These are phyloP conservation scores for Paratrypanosoma confusum DNA, from an alignment of 208 protist species.

Conservation along the genomic window DNA sequence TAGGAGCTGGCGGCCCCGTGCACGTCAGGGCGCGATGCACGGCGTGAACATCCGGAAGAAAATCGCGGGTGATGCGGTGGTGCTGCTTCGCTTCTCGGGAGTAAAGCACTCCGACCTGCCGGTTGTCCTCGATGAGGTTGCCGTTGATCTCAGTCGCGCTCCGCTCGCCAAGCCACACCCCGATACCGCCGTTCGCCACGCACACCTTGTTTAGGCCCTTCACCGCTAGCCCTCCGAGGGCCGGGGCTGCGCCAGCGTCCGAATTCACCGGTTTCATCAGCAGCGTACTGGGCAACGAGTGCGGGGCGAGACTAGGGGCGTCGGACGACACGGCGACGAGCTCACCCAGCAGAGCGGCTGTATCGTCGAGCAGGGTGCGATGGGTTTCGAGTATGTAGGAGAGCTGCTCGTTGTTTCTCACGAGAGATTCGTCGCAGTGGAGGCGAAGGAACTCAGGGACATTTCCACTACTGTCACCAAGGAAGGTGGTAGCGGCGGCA, in stretches of 20 bases:
- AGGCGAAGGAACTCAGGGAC: background rate
- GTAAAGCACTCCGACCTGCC: conserved; percentile 48
- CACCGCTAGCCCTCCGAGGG: conserved; percentile 20
- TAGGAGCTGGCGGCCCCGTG: too few species aligned
- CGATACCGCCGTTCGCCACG: conserved; percentile 63
- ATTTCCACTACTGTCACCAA: conserved; percentile 3
- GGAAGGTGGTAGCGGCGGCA: conserved; percentile 14
- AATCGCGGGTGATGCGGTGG: conserved; percentile 23
- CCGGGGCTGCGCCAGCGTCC: background rate
- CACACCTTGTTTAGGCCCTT: conserved; percentile 37
- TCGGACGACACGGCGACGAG: conserved; percentile 38
- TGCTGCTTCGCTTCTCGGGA: conserved; percentile 39
- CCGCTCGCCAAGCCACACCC: conserved; percentile 59
- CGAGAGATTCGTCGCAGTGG: background rate
- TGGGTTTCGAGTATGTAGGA: conserved; percentile 28
- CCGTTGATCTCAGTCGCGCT: conserved; percentile 36
- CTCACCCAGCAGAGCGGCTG: conserved; percentile 34
- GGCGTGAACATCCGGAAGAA: too few species aligned
- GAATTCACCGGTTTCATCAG: background rate
- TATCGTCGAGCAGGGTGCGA: conserved; percentile 28
- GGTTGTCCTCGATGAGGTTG: conserved; percentile 39
- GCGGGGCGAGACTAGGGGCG: conserved; percentile 37
- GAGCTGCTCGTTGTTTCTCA: conserved; percentile 44
- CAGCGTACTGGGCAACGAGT: conserved; percentile 17
- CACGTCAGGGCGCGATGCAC: too few species aligned